Evolutionary conservation across 2,329 filamentous ascomycete genomes (phyloP).

Genomic region (Penicillium glabrum): DNA sequence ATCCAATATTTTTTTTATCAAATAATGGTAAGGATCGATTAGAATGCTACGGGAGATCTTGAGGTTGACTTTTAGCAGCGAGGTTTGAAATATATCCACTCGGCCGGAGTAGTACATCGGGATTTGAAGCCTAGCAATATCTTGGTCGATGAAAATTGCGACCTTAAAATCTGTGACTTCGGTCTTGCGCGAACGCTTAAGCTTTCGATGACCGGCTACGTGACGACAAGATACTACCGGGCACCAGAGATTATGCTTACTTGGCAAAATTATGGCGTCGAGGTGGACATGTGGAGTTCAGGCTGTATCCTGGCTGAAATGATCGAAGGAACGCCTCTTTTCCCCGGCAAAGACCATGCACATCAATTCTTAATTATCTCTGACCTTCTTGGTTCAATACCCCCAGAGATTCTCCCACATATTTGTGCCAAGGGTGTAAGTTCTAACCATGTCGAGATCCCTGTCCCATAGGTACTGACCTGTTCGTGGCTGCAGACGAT

Average conservation of each 20-base stretch:
- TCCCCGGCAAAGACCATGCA: slow-evolving; percentile 98
- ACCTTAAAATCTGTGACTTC: slow-evolving; percentile 99
- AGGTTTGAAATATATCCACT: slow-evolving; percentile 98
- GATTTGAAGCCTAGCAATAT: slow-evolving; percentile 99
- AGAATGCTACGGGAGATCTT: neutral
- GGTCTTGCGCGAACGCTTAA: slow-evolving; percentile 92
- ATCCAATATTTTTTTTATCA: slow-evolving; percentile 4
- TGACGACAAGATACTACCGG: slow-evolving; percentile 97
- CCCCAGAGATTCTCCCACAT: neutral
- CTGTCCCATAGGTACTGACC: neutral
- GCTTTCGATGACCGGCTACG: slow-evolving; percentile 98
- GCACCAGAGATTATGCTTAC: slow-evolving; percentile 99
- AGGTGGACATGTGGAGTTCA: slow-evolving; percentile 98
- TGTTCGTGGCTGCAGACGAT: neutral
- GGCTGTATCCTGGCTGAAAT: slow-evolving; percentile 99
- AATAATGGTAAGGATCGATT: neutral
- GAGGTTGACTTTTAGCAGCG: slow-evolving; percentile 57
- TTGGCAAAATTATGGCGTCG: slow-evolving; percentile 99
- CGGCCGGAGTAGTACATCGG: slow-evolving; percentile 93
- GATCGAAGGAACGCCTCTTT: slow-evolving; percentile 94
- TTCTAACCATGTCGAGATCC: neutral
- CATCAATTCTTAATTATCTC: slow-evolving; percentile 99
- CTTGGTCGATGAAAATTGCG: slow-evolving; percentile 98
- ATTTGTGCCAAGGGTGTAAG: neutral
- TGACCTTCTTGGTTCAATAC: slow-evolving; percentile 69